Evolutionary conservation across 1,284 basidiomycete species (phyloP), one percentile per base, ranked within the genome.

Genomic region (Leccinum holopus): DNA sequence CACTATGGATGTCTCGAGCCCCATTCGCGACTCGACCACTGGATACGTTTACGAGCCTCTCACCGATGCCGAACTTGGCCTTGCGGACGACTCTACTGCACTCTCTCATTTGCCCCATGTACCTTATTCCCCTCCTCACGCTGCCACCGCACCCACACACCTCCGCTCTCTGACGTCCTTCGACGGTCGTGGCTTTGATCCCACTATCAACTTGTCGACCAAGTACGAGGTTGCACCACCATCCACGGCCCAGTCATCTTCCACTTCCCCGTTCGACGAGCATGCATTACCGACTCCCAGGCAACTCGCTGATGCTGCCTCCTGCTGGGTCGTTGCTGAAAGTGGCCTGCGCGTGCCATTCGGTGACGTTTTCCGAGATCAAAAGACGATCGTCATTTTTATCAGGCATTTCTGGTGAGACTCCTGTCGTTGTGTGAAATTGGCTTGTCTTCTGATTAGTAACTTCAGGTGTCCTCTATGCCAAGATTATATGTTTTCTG

Each of bases 401-500:
- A 84, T 91, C 66, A 80, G 90, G 49, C 88, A 91, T 73, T 91
- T 92, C 49, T 74, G 64, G 73, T 71, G 28, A 61, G 63, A 25
- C 39, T n/a, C 28, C 35, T 55, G 54, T 32, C 12, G 35, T 61
- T 63, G 57, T 63, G 49, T 35, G 59, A 67, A 58, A 66, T 7
- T 2, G 52, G 11, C n/a, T 10, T 30, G 51, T 53, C 14, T 59
- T 6, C 61, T 73, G 41, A 71, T 52, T 37, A 0, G 59, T 47
- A 7, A 8, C 3, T 56, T 14, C 10, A 84, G 84, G 80, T 95
- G 92, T 69, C 87, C 90, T 3, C 77, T 87, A 35, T 93, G 91
- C 73, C 91, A 94, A 71, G 91, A 95, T 71, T 97, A 95, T 75
- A 86, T 95, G 80, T 82, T 85, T 59, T 87, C 86, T 37, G 80